Percentiles rank a stretch among this genome's conserved stretches.
Conservation (phyloP, 805 yeast species). For the Candida oleophila region DNA sequence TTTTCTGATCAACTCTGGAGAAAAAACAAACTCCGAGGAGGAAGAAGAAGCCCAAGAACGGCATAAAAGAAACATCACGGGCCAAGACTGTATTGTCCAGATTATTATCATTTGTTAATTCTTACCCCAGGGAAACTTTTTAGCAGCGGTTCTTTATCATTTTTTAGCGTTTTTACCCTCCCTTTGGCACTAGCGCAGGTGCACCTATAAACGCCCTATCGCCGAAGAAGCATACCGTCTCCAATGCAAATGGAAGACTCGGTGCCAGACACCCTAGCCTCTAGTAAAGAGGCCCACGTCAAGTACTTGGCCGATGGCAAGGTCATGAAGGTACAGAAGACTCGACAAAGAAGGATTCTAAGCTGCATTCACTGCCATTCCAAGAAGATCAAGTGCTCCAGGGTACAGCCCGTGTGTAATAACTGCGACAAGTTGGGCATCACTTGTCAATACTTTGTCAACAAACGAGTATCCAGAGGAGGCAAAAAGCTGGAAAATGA, state of each 20-base stretch:
- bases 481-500: slow-evolving; percentile 23
- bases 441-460: slow-evolving; percentile 56
- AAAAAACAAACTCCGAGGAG: neutral
- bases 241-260: neutral
- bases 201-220: neutral
- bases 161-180: too few species aligned
- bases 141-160: too few species aligned
- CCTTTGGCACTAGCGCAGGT: neutral
- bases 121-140: too few species aligned
- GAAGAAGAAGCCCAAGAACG: neutral
- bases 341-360: slow-evolving; percentile 58
- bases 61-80: neutral
- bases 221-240: neutral
- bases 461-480: slow-evolving; percentile 53
- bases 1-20: neutral
- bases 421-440: slow-evolving; percentile 48
- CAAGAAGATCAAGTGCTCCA: slow-evolving; percentile 63
- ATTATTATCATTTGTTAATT: too few species aligned
- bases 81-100: too few species aligned
- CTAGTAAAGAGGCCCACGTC: slow-evolving; percentile 5
- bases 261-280: neutral
- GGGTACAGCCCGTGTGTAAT: slow-evolving; percentile 55
- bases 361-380: slow-evolving; percentile 60
- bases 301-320: slow-evolving; percentile 47
- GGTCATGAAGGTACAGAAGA: slow-evolving; percentile 58